These are phyloP conservation scores for Aschersonia sp. DNA, from an alignment of 2,329 filamentous ascomycete species.

Conservation along the genomic window DNA sequence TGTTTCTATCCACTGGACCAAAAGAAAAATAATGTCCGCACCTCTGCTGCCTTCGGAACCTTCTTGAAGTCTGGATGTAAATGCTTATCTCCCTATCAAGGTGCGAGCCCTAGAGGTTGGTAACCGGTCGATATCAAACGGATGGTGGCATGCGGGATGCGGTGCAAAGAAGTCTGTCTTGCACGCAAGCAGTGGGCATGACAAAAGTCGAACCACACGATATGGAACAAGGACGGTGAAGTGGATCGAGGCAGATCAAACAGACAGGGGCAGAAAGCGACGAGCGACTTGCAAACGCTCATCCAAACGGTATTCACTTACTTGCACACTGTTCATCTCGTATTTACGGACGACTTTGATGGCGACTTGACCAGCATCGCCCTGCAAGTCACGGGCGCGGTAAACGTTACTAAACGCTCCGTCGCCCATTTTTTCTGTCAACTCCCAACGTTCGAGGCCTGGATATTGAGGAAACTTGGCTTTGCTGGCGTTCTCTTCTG, in stretches of 20 bases:
- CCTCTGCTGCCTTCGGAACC: constrained; percentile 91
- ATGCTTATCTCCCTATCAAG: constrained; percentile 68
- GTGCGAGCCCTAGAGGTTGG: constrained; percentile 34
- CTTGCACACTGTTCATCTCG: constrained; percentile 98
- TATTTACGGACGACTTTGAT: constrained; percentile 99
- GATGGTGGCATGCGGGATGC: constrained; percentile 1
- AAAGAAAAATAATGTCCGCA: constrained; percentile 35
- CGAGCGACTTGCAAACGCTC: constrained; percentile 7
- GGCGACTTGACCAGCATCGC: constrained; percentile 65
- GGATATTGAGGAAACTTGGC: constrained; percentile 61
- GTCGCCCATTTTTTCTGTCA: constrained; percentile 96
- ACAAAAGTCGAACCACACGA: constrained; percentile 1
- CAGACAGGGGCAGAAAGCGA: constrained; percentile 3
- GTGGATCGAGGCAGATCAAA: neutral
- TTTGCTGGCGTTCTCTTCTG: constrained; percentile 78
- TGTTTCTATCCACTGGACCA: neutral
- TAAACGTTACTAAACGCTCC: constrained; percentile 99
- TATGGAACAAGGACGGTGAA: constrained; percentile 2
- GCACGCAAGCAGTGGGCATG: neutral
- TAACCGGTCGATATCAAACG: constrained; percentile 20
- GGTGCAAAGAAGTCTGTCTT: constrained; percentile 5
- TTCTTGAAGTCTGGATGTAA: constrained; percentile 95
- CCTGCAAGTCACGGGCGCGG: constrained; percentile 61
- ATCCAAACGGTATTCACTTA: constrained; percentile 41
- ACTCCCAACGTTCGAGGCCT: constrained; percentile 49